Conservation (phyloP, 306 rosid genomes). For the Gastrolobium bilobum region DNA sequence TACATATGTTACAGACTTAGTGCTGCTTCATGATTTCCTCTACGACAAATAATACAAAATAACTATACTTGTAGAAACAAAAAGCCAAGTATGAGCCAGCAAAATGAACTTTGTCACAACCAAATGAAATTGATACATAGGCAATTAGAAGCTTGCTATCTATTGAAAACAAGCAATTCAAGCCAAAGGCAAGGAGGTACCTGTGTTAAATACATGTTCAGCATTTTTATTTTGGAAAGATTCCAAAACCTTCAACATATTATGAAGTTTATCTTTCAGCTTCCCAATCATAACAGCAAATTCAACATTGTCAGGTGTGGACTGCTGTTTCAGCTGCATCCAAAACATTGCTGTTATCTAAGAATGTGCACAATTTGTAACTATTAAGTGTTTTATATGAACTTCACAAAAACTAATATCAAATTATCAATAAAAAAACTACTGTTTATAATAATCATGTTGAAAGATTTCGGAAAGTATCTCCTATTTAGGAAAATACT, state of each 20-base stretch:
- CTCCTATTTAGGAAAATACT: too few species aligned
- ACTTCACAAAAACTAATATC: conserved; percentile 16
- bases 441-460: background rate
- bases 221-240: conserved; percentile 86
- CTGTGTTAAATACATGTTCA: conserved; percentile 88
- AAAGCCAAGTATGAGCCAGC: conserved; percentile 27
- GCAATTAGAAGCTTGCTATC: conserved; percentile 27
- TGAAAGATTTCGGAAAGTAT: background rate
- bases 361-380: conserved; percentile 9
- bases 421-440: background rate
- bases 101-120: conserved; percentile 41
- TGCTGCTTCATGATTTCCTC: conserved; percentile 34
- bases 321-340: conserved; percentile 77
- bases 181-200: conserved; percentile 51
- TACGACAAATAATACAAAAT: background rate
- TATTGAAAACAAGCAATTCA: conserved; percentile 13
- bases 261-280: conserved; percentile 66
- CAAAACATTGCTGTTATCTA: conserved; percentile 37
- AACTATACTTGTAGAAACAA: background rate
- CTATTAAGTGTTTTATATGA: conserved; percentile 3
- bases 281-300: conserved; percentile 54
- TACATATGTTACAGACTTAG: background rate
- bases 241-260: conserved; percentile 66
- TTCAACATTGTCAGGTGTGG: conserved; percentile 62
- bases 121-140: conserved; percentile 21